A percentile compares a stretch with the other conserved stretches of the same genome.
These are phyloP conservation scores for Sonneratia caseolaris DNA, from an alignment of 345 rosid genomes.

Conservation along the genomic window DNA sequence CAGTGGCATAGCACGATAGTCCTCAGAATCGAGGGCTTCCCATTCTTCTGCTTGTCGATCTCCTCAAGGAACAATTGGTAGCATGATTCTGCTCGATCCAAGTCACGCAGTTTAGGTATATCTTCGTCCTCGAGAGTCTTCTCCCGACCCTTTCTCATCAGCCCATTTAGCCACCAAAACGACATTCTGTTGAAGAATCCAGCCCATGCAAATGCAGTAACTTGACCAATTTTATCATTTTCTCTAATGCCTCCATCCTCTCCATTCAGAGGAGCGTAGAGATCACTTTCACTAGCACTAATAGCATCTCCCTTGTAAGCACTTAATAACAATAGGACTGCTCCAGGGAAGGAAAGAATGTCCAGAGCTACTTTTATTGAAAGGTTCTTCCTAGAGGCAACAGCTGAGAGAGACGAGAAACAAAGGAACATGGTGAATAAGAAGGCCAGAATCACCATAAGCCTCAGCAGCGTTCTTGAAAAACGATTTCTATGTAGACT, in stretches of 20 bases:
- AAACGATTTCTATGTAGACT: conserved; percentile 32
- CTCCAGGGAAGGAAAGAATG: conserved; percentile 51
- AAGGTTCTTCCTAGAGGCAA: conserved; percentile 18
- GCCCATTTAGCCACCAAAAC: conserved; percentile 83
- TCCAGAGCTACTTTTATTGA: conserved; percentile 29
- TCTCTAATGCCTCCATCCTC: conserved; percentile 24
- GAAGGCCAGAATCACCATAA: conserved; percentile 42
- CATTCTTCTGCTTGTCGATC: conserved; percentile 37
- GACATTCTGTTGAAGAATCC: conserved; percentile 55
- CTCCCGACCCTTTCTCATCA: conserved; percentile 62
- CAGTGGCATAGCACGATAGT: conserved; percentile 48
- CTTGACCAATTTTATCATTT: conserved; percentile 15
- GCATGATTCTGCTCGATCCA: conserved; percentile 69
- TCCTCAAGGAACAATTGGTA: conserved; percentile 46
- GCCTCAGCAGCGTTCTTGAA: conserved; percentile 25
- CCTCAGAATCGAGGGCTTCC: conserved; percentile 44
- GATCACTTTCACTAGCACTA: conserved; percentile 18
- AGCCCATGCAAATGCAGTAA: conserved; percentile 46
- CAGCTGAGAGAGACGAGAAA: conserved; percentile 30
- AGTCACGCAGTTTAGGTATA: conserved; percentile 46
- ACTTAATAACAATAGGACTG: conserved; percentile 38
- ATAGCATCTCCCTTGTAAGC: conserved; percentile 35
- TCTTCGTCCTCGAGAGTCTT: conserved; percentile 64
- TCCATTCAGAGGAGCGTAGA: conserved; percentile 48
- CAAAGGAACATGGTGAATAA: conserved; percentile 37